Conservation (phyloP, 257 asterid species). For the Przewalskia tangutica region DNA sequence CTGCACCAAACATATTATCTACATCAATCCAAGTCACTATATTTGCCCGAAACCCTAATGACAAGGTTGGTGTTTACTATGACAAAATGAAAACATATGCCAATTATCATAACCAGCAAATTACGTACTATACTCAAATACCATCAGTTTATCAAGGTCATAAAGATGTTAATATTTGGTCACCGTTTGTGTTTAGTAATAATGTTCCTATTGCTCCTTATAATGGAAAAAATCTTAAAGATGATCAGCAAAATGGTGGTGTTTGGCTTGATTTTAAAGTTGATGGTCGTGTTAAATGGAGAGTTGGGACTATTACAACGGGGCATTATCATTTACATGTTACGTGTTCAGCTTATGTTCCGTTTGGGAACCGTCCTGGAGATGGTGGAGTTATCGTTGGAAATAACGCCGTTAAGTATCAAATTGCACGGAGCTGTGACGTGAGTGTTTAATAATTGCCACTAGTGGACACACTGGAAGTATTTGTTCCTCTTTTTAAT, state of each 20-base stretch:
- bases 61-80: constrained; percentile 60
- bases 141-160: constrained; percentile 83
- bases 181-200: constrained; percentile 58
- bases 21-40: constrained; percentile 71
- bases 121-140: constrained; percentile 60
- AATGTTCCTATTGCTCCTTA: constrained; percentile 73
- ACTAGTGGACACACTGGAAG: background rate
- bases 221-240: constrained; percentile 45
- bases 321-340: constrained; percentile 75
- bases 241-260: constrained; percentile 53
- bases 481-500: background rate
- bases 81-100: constrained; percentile 46
- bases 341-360: constrained; percentile 54
- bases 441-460: constrained; percentile 29
- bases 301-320: constrained; percentile 45
- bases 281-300: constrained; percentile 72
- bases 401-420: constrained; percentile 56
- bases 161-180: constrained; percentile 70
- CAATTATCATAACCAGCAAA: constrained; percentile 57
- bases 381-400: constrained; percentile 31
- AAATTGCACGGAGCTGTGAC: constrained; percentile 45
- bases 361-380: constrained; percentile 30
- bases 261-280: constrained; percentile 36
- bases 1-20: constrained; percentile 74
- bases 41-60: constrained; percentile 66